Conservation (phyloP, 2,329 filamentous ascomycete species). For the Zymoseptoria pseudotritici region DNA sequence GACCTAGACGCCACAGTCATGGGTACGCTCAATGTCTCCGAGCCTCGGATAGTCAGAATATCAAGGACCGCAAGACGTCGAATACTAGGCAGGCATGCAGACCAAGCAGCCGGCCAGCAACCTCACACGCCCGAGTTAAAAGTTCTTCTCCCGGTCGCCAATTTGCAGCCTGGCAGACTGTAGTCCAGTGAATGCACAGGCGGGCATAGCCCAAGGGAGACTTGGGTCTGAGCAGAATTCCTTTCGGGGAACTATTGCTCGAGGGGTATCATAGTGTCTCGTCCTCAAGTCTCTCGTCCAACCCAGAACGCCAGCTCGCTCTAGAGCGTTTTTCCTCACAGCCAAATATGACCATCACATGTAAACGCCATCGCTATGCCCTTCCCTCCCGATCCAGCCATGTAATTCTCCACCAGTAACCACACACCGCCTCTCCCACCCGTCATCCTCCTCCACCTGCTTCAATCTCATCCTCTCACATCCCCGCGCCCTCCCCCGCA, state of each 20-base stretch:
- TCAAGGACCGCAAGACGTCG: too few species aligned
- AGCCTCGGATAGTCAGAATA: too few species aligned
- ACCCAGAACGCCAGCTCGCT: not conserved
- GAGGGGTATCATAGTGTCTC: conserved; percentile 7
- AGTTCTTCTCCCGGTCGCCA: too few species aligned
- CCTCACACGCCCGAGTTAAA: too few species aligned
- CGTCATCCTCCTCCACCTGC: not conserved
- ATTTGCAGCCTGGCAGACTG: too few species aligned
- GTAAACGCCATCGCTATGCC: conserved; percentile 21
- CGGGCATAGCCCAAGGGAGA: not conserved
- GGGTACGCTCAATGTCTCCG: too few species aligned
- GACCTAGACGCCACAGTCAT: too few species aligned
- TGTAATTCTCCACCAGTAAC: not conserved
- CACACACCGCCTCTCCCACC: too few species aligned
- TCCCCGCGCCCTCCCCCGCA: conserved; percentile 36
- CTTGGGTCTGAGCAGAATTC: not conserved
- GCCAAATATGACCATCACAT: not conserved
- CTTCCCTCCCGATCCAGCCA: not conserved
- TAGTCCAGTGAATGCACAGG: too few species aligned
- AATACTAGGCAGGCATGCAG: too few species aligned
- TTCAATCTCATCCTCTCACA: conserved; percentile 7
- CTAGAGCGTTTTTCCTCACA: not conserved
- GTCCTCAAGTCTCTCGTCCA: conserved; percentile 3
- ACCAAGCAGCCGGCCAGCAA: too few species aligned
- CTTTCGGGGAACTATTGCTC: not conserved